Percentiles rank a stretch among this genome's conserved stretches.
phyloP scores from a whole-genome alignment of 2,329 filamentous ascomycete genomes.

The Aspergillus texensis region DNA sequence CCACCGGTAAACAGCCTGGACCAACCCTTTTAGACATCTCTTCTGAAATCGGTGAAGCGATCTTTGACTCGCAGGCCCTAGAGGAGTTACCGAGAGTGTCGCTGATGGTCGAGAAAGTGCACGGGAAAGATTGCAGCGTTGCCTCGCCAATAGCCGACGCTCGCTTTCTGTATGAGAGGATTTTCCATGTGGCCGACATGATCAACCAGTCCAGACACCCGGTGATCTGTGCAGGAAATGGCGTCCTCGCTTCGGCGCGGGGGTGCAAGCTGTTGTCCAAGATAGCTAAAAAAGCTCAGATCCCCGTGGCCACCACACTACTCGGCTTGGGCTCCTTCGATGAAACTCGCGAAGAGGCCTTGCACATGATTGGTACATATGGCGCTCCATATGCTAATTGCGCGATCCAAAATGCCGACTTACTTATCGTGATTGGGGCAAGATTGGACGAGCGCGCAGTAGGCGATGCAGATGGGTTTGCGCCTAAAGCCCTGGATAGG shows the following conservation, averaged over 20 bases:
- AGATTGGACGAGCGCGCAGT: background rate
- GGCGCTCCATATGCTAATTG: background rate
- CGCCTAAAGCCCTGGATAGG: background rate
- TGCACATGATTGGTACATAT: background rate
- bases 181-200: background rate
- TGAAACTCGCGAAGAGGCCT: slow-evolving; percentile 4
- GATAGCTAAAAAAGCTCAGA: slow-evolving; percentile 2
- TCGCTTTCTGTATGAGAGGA: background rate
- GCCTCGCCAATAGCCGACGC: background rate
- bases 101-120: background rate
- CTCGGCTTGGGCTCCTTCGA: slow-evolving; percentile 3
- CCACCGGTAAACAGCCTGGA: background rate
- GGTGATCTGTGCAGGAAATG: slow-evolving; percentile 5
- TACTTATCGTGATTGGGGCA: background rate
- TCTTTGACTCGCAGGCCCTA: background rate
- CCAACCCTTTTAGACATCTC: background rate
- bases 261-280: background rate
- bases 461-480: background rate
- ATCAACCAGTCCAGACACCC: background rate
- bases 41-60: background rate
- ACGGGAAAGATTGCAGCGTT: background rate
- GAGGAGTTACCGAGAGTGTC: background rate
- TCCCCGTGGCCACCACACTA: slow-evolving; percentile 5
- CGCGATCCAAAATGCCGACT: background rate
- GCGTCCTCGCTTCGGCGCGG: background rate